A percentile compares a stretch with the other conserved stretches of the same genome.
Evolutionary conservation across 1,284 basidiomycete species (phyloP).

Genomic region (Abortiporus biennis): DNA sequence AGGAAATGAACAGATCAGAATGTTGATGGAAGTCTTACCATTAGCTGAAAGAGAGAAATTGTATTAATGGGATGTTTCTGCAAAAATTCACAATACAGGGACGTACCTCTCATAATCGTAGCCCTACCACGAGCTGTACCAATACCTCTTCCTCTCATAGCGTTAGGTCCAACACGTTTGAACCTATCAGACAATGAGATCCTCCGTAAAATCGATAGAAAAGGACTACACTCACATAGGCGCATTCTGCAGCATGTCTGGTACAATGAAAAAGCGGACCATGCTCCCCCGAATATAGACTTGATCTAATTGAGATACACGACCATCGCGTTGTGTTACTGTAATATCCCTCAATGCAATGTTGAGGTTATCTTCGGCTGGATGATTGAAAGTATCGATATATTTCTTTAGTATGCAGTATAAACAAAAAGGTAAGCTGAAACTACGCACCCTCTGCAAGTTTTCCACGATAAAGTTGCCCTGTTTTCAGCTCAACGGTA

Average conservation of each 20-base stretch:
- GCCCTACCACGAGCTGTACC: conserved; percentile 95
- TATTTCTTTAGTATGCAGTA: conserved; percentile 4
- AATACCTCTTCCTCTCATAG: conserved; percentile 98
- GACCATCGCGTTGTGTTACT: conserved; percentile 95
- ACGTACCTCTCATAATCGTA: conserved; percentile 89
- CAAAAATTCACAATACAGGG: conserved; percentile 10
- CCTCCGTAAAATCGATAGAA: not conserved
- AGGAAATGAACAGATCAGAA: conserved; percentile 15
- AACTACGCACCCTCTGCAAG: conserved; percentile 83
- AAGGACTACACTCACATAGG: conserved; percentile 74
- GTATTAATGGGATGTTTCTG: conserved; percentile 14
- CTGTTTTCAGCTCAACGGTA: conserved; percentile 97
- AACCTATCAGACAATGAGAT: conserved; percentile 55
- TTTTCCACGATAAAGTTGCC: conserved; percentile 95
- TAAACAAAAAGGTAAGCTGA: conserved; percentile 5
- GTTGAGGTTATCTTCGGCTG: conserved; percentile 98
- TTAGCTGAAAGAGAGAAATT: conserved; percentile 42
- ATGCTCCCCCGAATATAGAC: conserved; percentile 99
- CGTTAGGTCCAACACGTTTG: conserved; percentile 97
- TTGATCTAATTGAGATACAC: conserved; percentile 98
- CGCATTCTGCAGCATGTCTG: conserved; percentile 98
- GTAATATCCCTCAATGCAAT: conserved; percentile 96
- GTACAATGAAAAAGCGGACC: conserved; percentile 98
- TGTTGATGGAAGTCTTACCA: conserved; percentile 30
- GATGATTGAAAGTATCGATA: conserved; percentile 12